Evolutionary conservation across 2,329 filamentous ascomycete genomes (phyloP).

Genomic region (Nemania diffusa): DNA sequence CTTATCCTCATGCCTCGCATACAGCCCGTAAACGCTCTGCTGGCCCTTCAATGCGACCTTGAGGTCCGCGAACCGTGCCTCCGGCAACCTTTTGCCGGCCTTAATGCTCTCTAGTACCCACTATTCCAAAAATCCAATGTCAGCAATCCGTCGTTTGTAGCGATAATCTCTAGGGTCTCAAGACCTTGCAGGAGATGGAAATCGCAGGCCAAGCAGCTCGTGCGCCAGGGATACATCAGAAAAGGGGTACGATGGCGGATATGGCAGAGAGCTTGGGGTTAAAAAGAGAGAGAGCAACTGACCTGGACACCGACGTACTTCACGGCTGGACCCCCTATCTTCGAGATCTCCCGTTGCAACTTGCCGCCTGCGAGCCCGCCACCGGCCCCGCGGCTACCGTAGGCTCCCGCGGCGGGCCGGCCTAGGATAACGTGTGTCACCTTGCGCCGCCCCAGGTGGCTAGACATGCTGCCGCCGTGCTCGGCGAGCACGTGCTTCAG

Average conservation of each 20-base stretch:
- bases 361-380: constrained; percentile 82
- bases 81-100: constrained; percentile 76
- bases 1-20: constrained; percentile 43
- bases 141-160: neutral
- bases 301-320: constrained; percentile 80
- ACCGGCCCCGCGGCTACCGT: constrained; percentile 68
- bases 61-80: constrained; percentile 75
- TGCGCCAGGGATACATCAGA: neutral
- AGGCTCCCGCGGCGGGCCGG: constrained; percentile 56
- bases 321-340: constrained; percentile 73
- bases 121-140: constrained; percentile 10
- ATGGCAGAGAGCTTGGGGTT: neutral
- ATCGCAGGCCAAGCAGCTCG: neutral
- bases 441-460: constrained; percentile 74
- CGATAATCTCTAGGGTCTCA: neutral
- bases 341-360: constrained; percentile 80
- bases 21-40: constrained; percentile 70
- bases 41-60: constrained; percentile 71
- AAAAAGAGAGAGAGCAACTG: neutral
- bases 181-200: neutral
- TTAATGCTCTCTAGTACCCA: constrained; percentile 90
- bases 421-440: constrained; percentile 91
- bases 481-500: constrained; percentile 80
- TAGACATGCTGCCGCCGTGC: constrained; percentile 77
- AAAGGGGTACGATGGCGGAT: neutral